Conservation (phyloP, 2,329 filamentous ascomycete species). For the Didymella pomorum region DNA sequence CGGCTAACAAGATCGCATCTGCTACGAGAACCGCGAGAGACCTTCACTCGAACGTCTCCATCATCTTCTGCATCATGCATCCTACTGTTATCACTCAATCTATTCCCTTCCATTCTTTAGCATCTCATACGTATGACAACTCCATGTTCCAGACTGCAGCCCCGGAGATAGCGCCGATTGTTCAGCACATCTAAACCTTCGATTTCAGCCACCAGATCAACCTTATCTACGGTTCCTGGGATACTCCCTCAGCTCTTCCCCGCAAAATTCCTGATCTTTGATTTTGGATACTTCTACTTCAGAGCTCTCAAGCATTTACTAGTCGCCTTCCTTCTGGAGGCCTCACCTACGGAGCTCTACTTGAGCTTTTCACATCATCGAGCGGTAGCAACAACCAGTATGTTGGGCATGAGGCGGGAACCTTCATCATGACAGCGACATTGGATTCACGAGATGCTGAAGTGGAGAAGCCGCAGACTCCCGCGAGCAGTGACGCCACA, state of each 20-base stretch:
- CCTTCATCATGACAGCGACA: background rate
- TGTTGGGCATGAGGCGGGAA: background rate
- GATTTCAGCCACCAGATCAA: constrained; percentile 1
- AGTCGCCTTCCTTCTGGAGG: background rate
- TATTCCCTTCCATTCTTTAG: too few species aligned
- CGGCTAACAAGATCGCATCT: background rate
- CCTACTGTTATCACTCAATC: too few species aligned
- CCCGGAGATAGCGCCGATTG: constrained; percentile 26
- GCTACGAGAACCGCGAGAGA: too few species aligned
- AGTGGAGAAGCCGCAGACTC: constrained; percentile 8
- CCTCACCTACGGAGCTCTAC: too few species aligned
- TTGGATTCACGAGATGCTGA: background rate
- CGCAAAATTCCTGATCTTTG: background rate
- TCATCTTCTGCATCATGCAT: background rate
- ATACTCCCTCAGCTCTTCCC: background rate
- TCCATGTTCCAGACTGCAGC: constrained; percentile 14
- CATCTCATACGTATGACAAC: background rate
- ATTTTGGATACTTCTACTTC: background rate
- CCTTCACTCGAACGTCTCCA: too few species aligned
- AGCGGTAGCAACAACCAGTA: background rate
- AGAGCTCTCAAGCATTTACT: background rate
- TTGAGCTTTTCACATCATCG: background rate
- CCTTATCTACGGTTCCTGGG: background rate
- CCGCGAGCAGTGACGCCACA: background rate
- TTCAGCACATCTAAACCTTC: constrained; percentile 26